A percentile compares a stretch with the other conserved stretches of the same genome.
phyloP scores from a whole-genome alignment of 345 rosid genomes.

The Excoecaria cochinchinensis region DNA sequence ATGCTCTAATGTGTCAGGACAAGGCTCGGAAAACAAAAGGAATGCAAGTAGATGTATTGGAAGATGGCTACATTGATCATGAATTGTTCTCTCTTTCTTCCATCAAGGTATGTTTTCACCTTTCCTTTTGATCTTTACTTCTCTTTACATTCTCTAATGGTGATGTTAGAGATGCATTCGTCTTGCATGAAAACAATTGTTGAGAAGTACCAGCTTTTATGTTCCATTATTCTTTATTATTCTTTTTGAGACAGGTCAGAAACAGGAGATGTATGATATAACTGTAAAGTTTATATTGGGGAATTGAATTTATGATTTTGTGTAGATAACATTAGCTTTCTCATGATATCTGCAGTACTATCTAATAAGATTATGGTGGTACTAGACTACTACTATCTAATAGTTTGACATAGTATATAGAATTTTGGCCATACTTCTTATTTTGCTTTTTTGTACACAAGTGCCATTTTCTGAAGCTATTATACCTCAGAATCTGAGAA shows the following conservation, averaged over 20 bases:
- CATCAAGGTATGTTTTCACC: constrained; percentile 60
- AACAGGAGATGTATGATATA: neutral
- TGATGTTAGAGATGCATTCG: neutral
- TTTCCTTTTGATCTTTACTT: neutral
- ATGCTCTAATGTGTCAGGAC: constrained; percentile 51
- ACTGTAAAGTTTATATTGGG: neutral
- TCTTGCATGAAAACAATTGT: neutral
- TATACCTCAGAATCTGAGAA: neutral
- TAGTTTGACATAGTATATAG: neutral
- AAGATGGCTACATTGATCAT: constrained; percentile 75
- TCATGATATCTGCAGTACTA: neutral
- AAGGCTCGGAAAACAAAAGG: constrained; percentile 77
- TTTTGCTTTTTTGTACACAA: neutral
- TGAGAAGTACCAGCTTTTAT: neutral
- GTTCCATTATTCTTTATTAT: neutral
- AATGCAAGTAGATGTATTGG: constrained; percentile 71
- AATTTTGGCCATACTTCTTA: neutral
- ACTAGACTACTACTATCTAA: neutral
- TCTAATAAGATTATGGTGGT: neutral
- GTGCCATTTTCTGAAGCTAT: neutral
- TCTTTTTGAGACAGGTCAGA: neutral
- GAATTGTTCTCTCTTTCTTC: constrained; percentile 88
- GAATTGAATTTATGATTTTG: neutral
- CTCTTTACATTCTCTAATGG: neutral
- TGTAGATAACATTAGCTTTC: neutral